phyloP scores from a whole-genome alignment of 768 basidiomycete species.

The Mycena chlorophos region DNA sequence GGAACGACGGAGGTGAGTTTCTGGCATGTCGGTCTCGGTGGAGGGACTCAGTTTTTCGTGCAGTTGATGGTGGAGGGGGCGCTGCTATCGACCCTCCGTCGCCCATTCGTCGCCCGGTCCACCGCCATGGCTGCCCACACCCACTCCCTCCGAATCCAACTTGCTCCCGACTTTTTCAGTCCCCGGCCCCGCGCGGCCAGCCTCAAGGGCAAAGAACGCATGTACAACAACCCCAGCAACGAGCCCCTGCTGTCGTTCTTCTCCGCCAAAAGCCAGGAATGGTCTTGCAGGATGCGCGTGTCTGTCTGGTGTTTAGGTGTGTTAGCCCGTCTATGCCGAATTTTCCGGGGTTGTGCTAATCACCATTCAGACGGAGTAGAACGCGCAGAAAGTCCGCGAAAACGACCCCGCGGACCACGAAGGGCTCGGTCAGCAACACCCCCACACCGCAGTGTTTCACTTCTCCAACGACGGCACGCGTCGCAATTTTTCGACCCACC shows the following conservation, averaged over 20 bases:
- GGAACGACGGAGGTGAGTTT: no score
- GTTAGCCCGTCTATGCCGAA: no score
- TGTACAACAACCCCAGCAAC: conserved; percentile 31
- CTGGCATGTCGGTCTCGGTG: no score
- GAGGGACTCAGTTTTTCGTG: no score
- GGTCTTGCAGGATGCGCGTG: conserved; percentile 49
- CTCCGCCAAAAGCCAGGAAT: conserved; percentile 43
- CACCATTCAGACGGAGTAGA: neutral
- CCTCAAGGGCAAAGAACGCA: conserved; percentile 56
- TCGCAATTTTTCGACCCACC: conserved; percentile 16
- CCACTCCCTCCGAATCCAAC: conserved; percentile 30
- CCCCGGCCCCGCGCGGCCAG: conserved; percentile 53
- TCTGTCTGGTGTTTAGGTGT: conserved; percentile 51
- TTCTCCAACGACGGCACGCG: conserved; percentile 12
- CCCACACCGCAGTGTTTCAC: neutral
- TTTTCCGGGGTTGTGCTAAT: no score
- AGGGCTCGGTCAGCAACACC: neutral
- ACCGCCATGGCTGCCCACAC: no score
- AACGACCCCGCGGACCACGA: neutral
- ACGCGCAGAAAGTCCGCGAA: neutral
- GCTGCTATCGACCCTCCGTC: conserved; percentile 37
- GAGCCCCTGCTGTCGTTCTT: conserved; percentile 31
- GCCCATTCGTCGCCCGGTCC: conserved; percentile 24
- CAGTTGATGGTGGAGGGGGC: conserved; percentile 40
- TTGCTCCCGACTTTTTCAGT: conserved; percentile 54